A percentile compares a stretch with the other conserved stretches of the same genome.
phyloP scores from a whole-genome alignment of 2,329 filamentous ascomycete genomes.

The Paraphoma chrysanthemicola region DNA sequence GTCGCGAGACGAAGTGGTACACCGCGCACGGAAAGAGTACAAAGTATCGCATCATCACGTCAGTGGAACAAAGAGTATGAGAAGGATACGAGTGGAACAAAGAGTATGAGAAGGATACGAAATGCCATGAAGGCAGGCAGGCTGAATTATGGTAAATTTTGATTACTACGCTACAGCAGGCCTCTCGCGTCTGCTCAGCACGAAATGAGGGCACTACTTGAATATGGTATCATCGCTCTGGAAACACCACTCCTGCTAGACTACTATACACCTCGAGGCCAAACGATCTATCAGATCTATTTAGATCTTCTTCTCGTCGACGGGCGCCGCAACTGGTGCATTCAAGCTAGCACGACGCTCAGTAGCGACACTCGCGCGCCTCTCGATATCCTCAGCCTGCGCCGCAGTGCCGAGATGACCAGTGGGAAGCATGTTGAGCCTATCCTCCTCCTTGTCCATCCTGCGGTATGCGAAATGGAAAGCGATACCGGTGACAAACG shows the following conservation, averaged over 20 bases:
- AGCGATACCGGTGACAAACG: conserved; percentile 39
- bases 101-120: too few relatives aligned
- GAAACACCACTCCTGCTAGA: not conserved
- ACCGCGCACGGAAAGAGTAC: too few relatives aligned
- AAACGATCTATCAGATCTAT: not conserved
- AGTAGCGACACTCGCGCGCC: conserved; percentile 23
- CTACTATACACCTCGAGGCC: not conserved
- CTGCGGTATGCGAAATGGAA: conserved; percentile 43
- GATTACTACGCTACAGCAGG: not conserved
- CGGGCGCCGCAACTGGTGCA: not conserved
- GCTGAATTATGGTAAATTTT: not conserved
- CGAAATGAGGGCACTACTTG: not conserved
- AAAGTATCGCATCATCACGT: too few relatives aligned
- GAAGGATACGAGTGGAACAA: too few relatives aligned
- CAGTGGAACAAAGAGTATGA: too few relatives aligned
- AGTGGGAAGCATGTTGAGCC: conserved; percentile 48
- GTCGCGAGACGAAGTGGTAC: too few relatives aligned
- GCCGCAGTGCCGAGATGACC: conserved; percentile 40
- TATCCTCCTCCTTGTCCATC: conserved; percentile 45
- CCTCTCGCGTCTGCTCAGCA: too few relatives aligned
- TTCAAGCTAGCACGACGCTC: conserved; percentile 16
- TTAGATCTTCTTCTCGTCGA: conserved; percentile 24
- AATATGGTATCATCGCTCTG: conserved; percentile 5
- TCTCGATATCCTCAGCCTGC: conserved; percentile 41
- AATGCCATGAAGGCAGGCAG: too few relatives aligned